Base-by-base conservation (phyloP, 1,284 basidiomycete genomes). In the Coriolopsis trogii region DNA sequence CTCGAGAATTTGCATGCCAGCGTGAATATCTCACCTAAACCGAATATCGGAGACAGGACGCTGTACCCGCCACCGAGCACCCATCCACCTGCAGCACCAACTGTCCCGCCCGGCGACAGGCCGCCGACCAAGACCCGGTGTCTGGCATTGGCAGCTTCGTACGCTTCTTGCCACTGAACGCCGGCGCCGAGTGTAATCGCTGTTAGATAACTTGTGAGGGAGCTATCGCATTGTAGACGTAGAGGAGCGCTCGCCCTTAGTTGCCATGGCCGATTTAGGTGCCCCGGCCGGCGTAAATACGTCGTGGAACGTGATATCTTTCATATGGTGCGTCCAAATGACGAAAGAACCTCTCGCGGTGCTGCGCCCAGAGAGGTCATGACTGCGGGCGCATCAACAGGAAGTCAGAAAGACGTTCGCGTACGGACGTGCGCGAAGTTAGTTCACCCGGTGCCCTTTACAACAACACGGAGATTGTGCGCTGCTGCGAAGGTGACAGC, bases 401-500 rank as follows among this genome's bases (percentile, higher is more conserved):
- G 7, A 23, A 25, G 20, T 34, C 47, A 54, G 39, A 31, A 21
- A 25, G 26, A 3, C 13, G 12, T 20, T 25, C 25, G 36, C 25
- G n/a, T 29, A 21, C 24, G 16, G 9, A 47, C n/a, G 37, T 16
- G 36, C 7, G 29, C 18, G 12, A 37, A 21, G 12, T 13, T 38
- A 16, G 55, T 67, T 40, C 53, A 73, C 69, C 77, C 76, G 1
- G 77, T 79, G 49, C 75, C 77, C 62, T 79, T 81, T 16, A 80
- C 64, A 1, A 73, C 74, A 1, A 79, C 51, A 4, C 71, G 71
- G 18, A 80, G 60, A 52, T 74, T 72, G 48, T 76, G 63, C 24
- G 67, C 50, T 5, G 52, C 66, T 0, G 73, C 73, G 57, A 78
- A 77, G 20, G 63, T 63, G 18, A 78, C 69, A 5, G 74, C 74